Percentiles rank a stretch among this genome's conserved stretches.
Evolutionary conservation across 2,329 filamentous ascomycete species (phyloP).

Genomic region (Ophiostoma triangulosporum): DNA sequence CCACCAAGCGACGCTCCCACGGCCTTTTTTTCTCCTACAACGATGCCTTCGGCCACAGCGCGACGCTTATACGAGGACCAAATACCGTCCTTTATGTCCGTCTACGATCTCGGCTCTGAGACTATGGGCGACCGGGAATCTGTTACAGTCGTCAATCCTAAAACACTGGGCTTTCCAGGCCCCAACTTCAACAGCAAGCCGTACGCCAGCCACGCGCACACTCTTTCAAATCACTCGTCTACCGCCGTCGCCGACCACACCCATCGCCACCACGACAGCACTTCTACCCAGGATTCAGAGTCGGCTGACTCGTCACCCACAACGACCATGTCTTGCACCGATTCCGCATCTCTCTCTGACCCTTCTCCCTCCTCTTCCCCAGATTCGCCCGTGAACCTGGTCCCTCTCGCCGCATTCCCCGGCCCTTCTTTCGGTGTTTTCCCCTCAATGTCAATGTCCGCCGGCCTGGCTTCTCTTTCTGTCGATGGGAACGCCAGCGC

Average conservation of each 20-base stretch:
- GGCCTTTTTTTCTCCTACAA: slow-evolving; percentile 16
- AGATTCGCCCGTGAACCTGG: slow-evolving; percentile 68
- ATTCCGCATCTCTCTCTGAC: slow-evolving; percentile 81
- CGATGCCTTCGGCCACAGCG: slow-evolving; percentile 49
- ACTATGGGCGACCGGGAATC: slow-evolving; percentile 39
- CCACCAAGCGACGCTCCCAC: background rate
- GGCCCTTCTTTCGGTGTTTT: slow-evolving; percentile 41
- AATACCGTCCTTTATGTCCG: slow-evolving; percentile 65
- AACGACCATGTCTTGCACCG: slow-evolving; percentile 82
- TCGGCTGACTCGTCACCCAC: slow-evolving; percentile 93
- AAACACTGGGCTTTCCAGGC: slow-evolving; percentile 33
- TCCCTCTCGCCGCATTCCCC: slow-evolving; percentile 56
- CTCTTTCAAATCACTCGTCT: slow-evolving; percentile 13
- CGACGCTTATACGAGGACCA: slow-evolving; percentile 52
- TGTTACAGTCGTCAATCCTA: slow-evolving; percentile 40
- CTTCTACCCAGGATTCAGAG: slow-evolving; percentile 64
- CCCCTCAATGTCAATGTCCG: slow-evolving; percentile 32
- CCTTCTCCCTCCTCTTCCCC: slow-evolving; percentile 85
- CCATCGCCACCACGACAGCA: slow-evolving; percentile 63
- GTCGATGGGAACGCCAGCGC: slow-evolving; percentile 20
- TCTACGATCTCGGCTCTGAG: slow-evolving; percentile 52
- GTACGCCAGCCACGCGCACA: slow-evolving; percentile 18
- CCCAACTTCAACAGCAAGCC: slow-evolving; percentile 24
- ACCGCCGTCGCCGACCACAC: slow-evolving; percentile 26
- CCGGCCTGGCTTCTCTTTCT: slow-evolving; percentile 23